Percentiles rank a stretch among this genome's conserved stretches.
Conservation (phyloP, 2,329 filamentous ascomycete species). For the Venturiaceae sp. region DNA sequence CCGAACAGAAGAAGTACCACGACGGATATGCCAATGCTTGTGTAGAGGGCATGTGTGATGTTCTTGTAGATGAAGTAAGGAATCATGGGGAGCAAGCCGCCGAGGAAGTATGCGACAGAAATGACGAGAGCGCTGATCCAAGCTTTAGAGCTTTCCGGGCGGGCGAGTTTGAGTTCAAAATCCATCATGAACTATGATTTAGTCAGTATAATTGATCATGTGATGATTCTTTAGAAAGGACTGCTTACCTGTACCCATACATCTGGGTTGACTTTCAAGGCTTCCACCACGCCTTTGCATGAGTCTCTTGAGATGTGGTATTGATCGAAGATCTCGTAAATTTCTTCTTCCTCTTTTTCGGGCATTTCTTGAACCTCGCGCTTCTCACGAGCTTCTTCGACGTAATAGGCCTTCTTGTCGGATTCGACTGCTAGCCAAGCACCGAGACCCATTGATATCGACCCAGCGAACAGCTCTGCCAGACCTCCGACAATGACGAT, state of each 20-base stretch:
- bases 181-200: slow-evolving; percentile 9
- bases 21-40: slow-evolving; percentile 7
- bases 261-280: slow-evolving; percentile 6
- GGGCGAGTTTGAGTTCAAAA: slow-evolving; percentile 9
- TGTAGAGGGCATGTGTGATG: slow-evolving; percentile 6
- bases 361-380: slow-evolving; percentile 5
- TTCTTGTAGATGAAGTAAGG: slow-evolving; percentile 10
- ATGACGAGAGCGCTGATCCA: slow-evolving; percentile 9
- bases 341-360: slow-evolving; percentile 2
- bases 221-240: not conserved
- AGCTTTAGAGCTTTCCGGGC: slow-evolving; percentile 7
- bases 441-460: slow-evolving; percentile 69
- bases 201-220: not conserved
- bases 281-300: slow-evolving; percentile 5
- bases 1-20: slow-evolving; percentile 8
- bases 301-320: slow-evolving; percentile 4
- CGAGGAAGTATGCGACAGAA: slow-evolving; percentile 9
- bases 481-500: slow-evolving; percentile 50
- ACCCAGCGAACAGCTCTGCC: slow-evolving; percentile 65
- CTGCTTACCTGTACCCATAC: slow-evolving; percentile 5
- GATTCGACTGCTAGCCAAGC: slow-evolving; percentile 55
- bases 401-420: slow-evolving; percentile 4
- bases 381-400: slow-evolving; percentile 4
- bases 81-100: slow-evolving; percentile 8
- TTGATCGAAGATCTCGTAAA: slow-evolving; percentile 8